Evolutionary conservation across 1,284 basidiomycete species (phyloP), one percentile per base, ranked within the genome.

Genomic region (Trametes pubescens): DNA sequence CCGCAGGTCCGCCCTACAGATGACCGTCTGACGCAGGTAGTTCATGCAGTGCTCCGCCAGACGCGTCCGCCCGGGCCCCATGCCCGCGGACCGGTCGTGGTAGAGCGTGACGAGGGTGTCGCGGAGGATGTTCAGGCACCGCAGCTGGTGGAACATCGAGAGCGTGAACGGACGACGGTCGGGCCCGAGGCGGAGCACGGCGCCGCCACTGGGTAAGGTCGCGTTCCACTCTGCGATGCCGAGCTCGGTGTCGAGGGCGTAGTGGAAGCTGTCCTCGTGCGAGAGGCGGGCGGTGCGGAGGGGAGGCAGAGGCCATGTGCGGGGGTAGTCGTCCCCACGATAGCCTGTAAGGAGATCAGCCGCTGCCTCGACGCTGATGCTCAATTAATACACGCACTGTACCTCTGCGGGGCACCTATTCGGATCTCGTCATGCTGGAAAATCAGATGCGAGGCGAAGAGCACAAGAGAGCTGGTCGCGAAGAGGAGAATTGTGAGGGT

Each of bases 61-160:
- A 24, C 35, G 38, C 29, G 52, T 18, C 7, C 48, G 52, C 1
- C 47, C 22, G 26, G 43, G 46, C 21, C 54, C 29, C 52, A 38
- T 54, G 51, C 57, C 40, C 7, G 44, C 24, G 2, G 57, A 54
- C 2, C 32, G 13, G 54, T 55, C 51, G 22, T 14, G 22, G 53
- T 61, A 44, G 24, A 54, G 18, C 32, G 38, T 53, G 51, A 62
- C 49, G 51, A 65, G 3, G 34, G 59, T 40, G 18, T 59, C 65
- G 35, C 69, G 63, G 35, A 71, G n/a, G 57, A 69, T 61, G 62
- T 69, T 58, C 35, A 71, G 67, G 48, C 69, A 71, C 5, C 67
- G 65, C 2, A 71, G 59, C 48, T 71, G 67, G 56, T 71, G 69
- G 51, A 71, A 65, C 56, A 71, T 55, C 8, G 64, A 63, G 47